Conservation (phyloP, 148 eudicot genomes). For the Dianthus caryophyllus region DNA sequence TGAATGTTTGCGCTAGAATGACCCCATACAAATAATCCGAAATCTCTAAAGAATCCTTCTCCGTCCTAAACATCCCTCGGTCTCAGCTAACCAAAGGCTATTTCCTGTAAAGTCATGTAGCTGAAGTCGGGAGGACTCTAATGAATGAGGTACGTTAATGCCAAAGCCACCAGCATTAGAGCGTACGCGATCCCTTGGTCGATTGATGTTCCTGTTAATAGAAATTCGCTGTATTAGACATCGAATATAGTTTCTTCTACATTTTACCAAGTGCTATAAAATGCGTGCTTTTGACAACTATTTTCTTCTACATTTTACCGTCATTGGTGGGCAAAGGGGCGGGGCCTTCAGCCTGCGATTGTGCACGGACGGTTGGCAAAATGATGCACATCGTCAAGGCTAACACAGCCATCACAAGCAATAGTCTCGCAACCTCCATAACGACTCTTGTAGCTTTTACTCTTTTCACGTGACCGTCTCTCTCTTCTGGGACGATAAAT, state of each 20-base stretch:
- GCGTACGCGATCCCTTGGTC: conserved; percentile 55
- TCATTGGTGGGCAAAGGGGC: conserved; percentile 24
- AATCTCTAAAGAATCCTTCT: not conserved
- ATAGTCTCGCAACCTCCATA: conserved; percentile 20
- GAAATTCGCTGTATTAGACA: not conserved
- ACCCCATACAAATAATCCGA: not conserved
- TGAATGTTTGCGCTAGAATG: not conserved
- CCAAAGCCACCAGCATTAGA: conserved; percentile 56
- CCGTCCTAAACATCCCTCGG: not conserved
- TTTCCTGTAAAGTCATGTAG: not conserved
- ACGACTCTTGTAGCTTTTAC: not conserved
- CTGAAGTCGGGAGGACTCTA: conserved; percentile 17
- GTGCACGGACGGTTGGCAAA: conserved; percentile 15
- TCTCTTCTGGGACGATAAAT: not conserved
- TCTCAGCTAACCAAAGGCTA: not conserved
- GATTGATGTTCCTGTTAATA: conserved; percentile 44
- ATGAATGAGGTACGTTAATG: conserved; percentile 54
- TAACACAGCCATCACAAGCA: conserved; percentile 10
- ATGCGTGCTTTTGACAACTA: no score
- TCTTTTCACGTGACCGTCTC: not conserved
- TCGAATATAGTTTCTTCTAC: not conserved
- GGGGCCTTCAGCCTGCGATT: conserved; percentile 7
- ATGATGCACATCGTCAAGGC: conserved; percentile 16
- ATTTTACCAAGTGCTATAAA: not conserved
- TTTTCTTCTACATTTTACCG: not conserved